Percentiles rank a stretch among this genome's conserved stretches.
phyloP scores from a whole-genome alignment of 176 grass and related monocot species.

The Phyllostachys edulis region DNA sequence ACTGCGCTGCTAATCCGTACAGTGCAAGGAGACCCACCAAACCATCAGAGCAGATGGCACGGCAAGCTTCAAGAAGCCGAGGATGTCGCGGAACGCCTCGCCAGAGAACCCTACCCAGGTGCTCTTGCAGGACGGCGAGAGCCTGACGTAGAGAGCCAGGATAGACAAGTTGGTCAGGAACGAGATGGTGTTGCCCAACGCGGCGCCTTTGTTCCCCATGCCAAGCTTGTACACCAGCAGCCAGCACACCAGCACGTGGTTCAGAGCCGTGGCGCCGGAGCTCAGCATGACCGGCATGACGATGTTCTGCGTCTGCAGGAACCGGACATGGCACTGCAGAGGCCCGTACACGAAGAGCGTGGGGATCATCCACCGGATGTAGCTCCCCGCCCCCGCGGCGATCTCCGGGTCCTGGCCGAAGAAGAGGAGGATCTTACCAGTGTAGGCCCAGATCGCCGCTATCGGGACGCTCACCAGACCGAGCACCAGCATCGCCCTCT shows the following conservation, averaged over 20 bases:
- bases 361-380: conserved; percentile 48
- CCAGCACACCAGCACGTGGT: conserved; percentile 51
- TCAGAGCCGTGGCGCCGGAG: conserved; percentile 22
- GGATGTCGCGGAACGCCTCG: conserved; percentile 33
- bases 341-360: conserved; percentile 37
- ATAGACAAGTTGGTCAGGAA: conserved; percentile 32
- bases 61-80: conserved; percentile 40
- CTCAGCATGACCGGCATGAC: conserved; percentile 44
- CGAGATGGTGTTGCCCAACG: conserved; percentile 27
- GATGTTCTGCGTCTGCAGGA: conserved; percentile 40
- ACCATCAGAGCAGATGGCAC: conserved; percentile 58
- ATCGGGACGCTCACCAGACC: conserved; percentile 49
- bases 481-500: conserved; percentile 70
- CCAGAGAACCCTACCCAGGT: conserved; percentile 37
- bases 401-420: conserved; percentile 69
- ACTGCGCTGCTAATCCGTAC: neutral
- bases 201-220: conserved; percentile 43
- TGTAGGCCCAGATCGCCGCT: conserved; percentile 50
- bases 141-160: conserved; percentile 36
- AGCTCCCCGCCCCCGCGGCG: conserved; percentile 52
- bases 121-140: conserved; percentile 32
- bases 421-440: conserved; percentile 60
- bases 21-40: conserved; percentile 29
- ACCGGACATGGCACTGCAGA: conserved; percentile 1
- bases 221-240: conserved; percentile 34